Conservation (phyloP, 2,329 filamentous ascomycete species). For the Diaporthe nobilis region DNA sequence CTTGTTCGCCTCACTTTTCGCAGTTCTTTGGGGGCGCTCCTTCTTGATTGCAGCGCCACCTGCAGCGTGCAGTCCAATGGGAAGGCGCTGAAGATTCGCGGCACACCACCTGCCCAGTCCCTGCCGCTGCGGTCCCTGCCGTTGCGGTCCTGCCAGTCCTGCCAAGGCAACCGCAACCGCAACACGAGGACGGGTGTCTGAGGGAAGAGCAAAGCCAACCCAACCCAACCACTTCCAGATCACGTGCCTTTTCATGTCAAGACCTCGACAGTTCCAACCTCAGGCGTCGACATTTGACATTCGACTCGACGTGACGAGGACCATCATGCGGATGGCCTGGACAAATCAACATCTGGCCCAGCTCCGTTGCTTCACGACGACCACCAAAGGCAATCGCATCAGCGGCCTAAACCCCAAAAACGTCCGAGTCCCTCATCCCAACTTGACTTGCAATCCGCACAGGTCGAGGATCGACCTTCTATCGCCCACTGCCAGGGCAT, state of each 20-base stretch:
- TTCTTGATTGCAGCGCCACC: constrained; percentile 21
- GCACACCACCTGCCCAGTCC: constrained; percentile 6
- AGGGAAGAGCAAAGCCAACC: not conserved
- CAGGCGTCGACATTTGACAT: no score
- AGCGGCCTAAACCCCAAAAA: not conserved
- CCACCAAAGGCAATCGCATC: not conserved
- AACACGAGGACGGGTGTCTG: not conserved
- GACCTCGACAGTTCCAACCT: not conserved
- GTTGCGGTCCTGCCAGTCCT: no score
- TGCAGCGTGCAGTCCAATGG: constrained; percentile 29
- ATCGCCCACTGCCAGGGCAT: not conserved
- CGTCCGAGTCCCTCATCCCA: not conserved
- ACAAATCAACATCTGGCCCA: not conserved
- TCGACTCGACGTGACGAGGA: not conserved
- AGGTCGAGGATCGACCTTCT: not conserved
- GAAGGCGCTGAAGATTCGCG: constrained; percentile 9
- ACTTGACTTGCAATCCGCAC: not conserved
- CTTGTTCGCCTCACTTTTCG: constrained; percentile 38
- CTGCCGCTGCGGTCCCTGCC: not conserved
- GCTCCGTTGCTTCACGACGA: not conserved
- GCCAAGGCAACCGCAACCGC: not conserved
- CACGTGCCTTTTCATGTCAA: constrained; percentile 16
- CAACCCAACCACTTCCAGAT: not conserved
- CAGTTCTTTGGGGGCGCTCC: constrained; percentile 8
- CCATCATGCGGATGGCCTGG: not conserved